These are phyloP conservation scores for Paramecium sexaurelia DNA, from an alignment of 73 alveolate species.

Conservation along the genomic window DNA sequence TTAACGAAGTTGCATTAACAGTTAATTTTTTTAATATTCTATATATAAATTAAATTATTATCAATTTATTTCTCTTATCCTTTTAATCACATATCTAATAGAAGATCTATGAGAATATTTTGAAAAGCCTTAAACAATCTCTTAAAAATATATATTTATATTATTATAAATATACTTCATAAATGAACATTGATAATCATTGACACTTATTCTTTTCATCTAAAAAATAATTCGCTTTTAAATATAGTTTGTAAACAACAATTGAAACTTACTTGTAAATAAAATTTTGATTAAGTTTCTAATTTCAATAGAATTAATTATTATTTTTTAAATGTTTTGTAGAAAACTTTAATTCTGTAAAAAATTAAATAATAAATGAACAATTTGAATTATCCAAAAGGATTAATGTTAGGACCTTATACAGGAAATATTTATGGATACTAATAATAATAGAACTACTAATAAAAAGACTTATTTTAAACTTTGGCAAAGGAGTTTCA, in stretches of 20 bases:
- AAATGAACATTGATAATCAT: too few relatives aligned
- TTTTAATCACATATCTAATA: too few relatives aligned
- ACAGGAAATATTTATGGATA: not conserved
- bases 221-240: too few relatives aligned
- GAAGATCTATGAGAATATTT: not conserved
- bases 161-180: too few relatives aligned
- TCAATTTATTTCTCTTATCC: not conserved
- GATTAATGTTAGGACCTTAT: not conserved
- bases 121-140: not conserved
- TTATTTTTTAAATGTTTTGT: not conserved
- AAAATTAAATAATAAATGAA: not conserved
- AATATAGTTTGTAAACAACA: too few relatives aligned
- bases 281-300: too few relatives aligned
- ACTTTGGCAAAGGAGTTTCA: not conserved
- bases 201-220: too few relatives aligned
- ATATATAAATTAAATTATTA: not conserved
- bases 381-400: not conserved
- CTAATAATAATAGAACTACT: not conserved
- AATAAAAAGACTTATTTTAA: not conserved
- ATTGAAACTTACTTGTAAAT: too few relatives aligned
- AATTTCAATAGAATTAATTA: too few relatives aligned
- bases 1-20: conserved; percentile 42
- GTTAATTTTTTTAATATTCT: conserved; percentile 10
- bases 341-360: not conserved
- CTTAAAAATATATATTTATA: not conserved